Percentiles rank a stretch among this genome's conserved stretches.
These are phyloP conservation scores for Colletotrichum limetticola DNA, from an alignment of 2,329 filamentous ascomycete species.

Conservation along the genomic window DNA sequence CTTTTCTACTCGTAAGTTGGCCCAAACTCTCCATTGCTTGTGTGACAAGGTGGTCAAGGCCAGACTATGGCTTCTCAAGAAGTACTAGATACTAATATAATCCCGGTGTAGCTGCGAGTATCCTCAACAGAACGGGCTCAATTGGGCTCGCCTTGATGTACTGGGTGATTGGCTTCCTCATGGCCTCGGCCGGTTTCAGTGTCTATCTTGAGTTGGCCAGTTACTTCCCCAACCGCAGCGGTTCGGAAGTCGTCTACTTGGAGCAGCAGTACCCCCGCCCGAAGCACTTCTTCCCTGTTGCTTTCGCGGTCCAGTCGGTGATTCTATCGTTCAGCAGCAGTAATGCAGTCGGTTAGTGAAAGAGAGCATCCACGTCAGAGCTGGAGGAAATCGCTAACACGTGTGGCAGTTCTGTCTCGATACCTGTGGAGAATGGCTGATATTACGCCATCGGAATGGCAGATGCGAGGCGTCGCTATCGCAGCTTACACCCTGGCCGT, in stretches of 20 bases:
- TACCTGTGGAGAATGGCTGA: slow-evolving; percentile 71
- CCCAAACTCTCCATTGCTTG: too few species aligned
- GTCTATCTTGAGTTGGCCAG: slow-evolving; percentile 73
- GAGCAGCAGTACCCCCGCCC: slow-evolving; percentile 75
- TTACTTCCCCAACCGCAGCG: slow-evolving; percentile 75
- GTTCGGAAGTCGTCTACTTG: slow-evolving; percentile 74
- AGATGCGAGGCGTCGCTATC: slow-evolving; percentile 74
- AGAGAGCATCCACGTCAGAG: background rate
- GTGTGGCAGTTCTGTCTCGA: slow-evolving; percentile 67
- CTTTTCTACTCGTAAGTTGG: slow-evolving; percentile 69
- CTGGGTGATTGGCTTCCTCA: slow-evolving; percentile 72
- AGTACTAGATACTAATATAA: background rate
- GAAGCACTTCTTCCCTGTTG: slow-evolving; percentile 70
- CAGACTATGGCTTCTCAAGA: too few species aligned
- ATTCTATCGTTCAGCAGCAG: slow-evolving; percentile 73
- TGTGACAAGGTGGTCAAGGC: too few species aligned
- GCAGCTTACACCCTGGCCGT: slow-evolving; percentile 70
- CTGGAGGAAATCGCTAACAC: slow-evolving; percentile 32
- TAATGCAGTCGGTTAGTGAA: slow-evolving; percentile 65
- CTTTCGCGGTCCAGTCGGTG: slow-evolving; percentile 73
- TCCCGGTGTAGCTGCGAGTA: slow-evolving; percentile 58
- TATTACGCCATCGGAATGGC: slow-evolving; percentile 64
- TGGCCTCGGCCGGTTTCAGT: slow-evolving; percentile 63
- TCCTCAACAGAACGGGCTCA: slow-evolving; percentile 70
- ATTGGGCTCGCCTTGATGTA: slow-evolving; percentile 71